Evolutionary conservation across 2,329 filamentous ascomycete genomes (phyloP), one percentile per base, ranked within the genome.

Genomic region (Aspergillus cejpii): DNA sequence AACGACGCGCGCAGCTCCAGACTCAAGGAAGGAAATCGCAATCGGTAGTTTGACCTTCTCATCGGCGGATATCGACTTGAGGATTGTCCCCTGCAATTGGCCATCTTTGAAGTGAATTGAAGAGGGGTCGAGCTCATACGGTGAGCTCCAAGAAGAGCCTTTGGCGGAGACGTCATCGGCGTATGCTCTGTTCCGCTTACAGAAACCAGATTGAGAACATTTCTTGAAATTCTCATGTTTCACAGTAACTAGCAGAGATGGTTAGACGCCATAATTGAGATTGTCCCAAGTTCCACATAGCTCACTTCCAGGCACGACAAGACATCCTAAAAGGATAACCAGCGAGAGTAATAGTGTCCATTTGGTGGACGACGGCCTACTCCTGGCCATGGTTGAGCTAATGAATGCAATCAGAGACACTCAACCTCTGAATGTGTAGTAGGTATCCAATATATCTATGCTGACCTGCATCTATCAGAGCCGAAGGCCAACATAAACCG

Each of bases 161-260:
- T 80, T 71, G 33, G 79, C 72, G 37, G 79, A 70, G 51, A 83
- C 88, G 52, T 79, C 74, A 68, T 97, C 90, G 63, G 92, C 92
- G 64, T 86, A 90, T 29, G 80, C 85, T 65, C 92, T 83, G 71
- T 97, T 97, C 54, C 92, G 86, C 65, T 89, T 92, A 72, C 92
- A 98, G 74, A 98, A 98, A 59, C 92, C 92, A 3, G 91, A 92
- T 65, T 98, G 91, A 55, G 85, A 74, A 73, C 92, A 98, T 59
- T 85, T 95, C 65, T 97, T 98, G 77, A 97, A 98, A 67, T 94
- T 90, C 60, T 95, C 83, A 64, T 95, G 85, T 72, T 98, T 98
- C 41, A 98, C 92, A 59, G 80, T 76, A 53, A 79, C 89, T 94
- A 29, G 14, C 41, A 52, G 44, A 39, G 3, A 21, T 36, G 14